Evolutionary conservation across 1,284 basidiomycete genomes (phyloP).

Genomic region (Malassezia cuniculi): DNA sequence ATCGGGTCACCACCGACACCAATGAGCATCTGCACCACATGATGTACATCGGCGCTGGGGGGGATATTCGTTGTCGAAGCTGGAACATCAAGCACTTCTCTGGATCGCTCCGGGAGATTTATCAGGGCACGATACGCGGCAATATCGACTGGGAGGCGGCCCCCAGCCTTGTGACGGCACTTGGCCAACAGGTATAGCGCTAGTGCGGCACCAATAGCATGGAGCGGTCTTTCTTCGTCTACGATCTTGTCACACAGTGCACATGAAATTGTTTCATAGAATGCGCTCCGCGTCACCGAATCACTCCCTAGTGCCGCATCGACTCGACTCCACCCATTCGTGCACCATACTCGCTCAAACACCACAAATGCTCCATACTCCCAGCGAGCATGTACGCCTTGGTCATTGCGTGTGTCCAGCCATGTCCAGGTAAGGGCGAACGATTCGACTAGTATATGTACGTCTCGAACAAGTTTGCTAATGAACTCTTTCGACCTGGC

Average conservation of each 20-base stretch:
- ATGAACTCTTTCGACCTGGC: slow-evolving; percentile 8
- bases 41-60: slow-evolving; percentile 11
- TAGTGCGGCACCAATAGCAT: slow-evolving; percentile 4
- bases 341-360: slow-evolving; percentile 13
- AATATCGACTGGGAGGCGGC: not conserved
- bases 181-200: slow-evolving; percentile 5
- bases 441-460: slow-evolving; percentile 9
- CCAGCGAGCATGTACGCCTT: slow-evolving; percentile 3
- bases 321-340: slow-evolving; percentile 7
- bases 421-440: slow-evolving; percentile 14
- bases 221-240: not conserved
- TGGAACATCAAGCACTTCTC: slow-evolving; percentile 1
- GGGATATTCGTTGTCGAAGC: not conserved
- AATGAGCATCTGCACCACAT: slow-evolving; percentile 2
- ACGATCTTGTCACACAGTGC: slow-evolving; percentile 7
- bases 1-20: too few relatives aligned
- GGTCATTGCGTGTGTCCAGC: slow-evolving; percentile 6
- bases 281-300: not conserved
- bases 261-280: not conserved
- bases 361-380: slow-evolving; percentile 12
- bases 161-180: not conserved
- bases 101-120: slow-evolving; percentile 5
- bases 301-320: not conserved
- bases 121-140: not conserved
- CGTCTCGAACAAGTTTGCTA: slow-evolving; percentile 7